phyloP scores from a whole-genome alignment of 768 basidiomycete species.

The Hericium rajendrae region DNA sequence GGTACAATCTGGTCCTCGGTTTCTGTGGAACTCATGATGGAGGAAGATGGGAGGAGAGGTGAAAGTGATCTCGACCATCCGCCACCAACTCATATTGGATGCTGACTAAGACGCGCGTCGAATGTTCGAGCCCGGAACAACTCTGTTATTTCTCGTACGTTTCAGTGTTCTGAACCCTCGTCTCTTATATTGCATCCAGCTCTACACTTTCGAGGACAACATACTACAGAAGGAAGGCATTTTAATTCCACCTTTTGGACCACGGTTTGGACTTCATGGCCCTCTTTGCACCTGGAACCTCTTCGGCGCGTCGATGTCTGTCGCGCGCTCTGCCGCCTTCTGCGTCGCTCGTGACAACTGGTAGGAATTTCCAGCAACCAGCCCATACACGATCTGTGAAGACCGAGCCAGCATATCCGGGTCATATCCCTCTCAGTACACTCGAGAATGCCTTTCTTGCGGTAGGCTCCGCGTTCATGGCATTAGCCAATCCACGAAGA shows the following conservation, averaged over 20 bases:
- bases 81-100: too few relatives aligned
- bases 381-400: slow-evolving; percentile 8
- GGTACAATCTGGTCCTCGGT: background rate
- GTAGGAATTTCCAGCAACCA: background rate
- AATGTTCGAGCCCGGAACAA: too few relatives aligned
- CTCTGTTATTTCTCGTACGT: too few relatives aligned
- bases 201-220: background rate
- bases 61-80: background rate
- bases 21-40: slow-evolving; percentile 9
- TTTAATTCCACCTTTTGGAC: background rate
- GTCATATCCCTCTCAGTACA: slow-evolving; percentile 71
- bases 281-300: background rate
- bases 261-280: background rate
- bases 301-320: background rate
- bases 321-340: background rate
- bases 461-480: slow-evolving; percentile 76
- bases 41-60: background rate
- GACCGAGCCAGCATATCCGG: slow-evolving; percentile 49
- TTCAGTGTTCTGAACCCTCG: too few relatives aligned
- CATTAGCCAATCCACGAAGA: slow-evolving; percentile 70
- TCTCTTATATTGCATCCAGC: too few relatives aligned
- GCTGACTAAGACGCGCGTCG: too few relatives aligned
- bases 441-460: slow-evolving; percentile 84
- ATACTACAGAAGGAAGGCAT: background rate
- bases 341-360: background rate